Evolutionary conservation across 73 alveolate species (phyloP).

Genomic region (Tetrahymena thermophila): DNA sequence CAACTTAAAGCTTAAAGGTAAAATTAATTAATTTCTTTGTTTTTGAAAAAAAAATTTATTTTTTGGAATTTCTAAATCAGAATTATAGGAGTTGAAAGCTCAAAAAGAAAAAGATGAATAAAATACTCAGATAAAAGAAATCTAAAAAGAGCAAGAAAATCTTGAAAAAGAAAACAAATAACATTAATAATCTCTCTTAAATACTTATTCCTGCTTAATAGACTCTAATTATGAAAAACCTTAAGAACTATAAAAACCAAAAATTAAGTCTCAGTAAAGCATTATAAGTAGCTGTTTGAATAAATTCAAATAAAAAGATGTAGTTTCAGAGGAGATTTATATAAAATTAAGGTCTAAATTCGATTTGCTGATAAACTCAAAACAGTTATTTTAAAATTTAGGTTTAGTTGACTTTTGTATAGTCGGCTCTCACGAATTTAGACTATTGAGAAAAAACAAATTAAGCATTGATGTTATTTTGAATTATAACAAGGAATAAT

Average conservation of each 20-base stretch:
- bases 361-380: background rate
- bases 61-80: background rate
- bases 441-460: background rate
- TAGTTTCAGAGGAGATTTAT: background rate
- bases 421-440: background rate
- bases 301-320: background rate
- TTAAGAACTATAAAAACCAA: background rate
- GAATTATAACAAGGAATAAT: background rate
- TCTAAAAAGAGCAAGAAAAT: background rate
- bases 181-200: background rate
- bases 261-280: background rate
- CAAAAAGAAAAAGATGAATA: background rate
- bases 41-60: background rate
- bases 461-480: background rate
- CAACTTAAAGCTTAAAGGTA: background rate
- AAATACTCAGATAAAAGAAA: background rate
- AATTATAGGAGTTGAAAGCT: background rate
- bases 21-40: background rate
- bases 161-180: background rate
- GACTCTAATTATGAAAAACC: background rate
- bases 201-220: background rate
- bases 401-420: background rate
- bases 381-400: background rate
- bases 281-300: background rate
- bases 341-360: background rate